phyloP scores from a whole-genome alignment of 805 yeast species.

The Ogataea minuta region DNA sequence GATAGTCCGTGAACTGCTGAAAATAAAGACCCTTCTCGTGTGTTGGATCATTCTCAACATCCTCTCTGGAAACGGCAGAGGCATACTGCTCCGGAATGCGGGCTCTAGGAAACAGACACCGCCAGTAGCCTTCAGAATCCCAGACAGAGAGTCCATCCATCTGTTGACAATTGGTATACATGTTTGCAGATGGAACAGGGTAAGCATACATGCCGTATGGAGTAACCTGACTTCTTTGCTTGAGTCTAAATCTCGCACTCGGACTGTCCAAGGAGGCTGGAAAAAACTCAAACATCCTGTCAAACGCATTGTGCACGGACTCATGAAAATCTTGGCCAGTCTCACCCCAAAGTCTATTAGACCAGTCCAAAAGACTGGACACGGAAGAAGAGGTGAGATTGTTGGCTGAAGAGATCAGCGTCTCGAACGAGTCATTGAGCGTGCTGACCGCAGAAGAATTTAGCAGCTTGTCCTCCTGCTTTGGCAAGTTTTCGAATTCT shows the following conservation, averaged over 20 bases:
- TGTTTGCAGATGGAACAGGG: conserved; percentile 37
- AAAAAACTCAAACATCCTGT: background rate
- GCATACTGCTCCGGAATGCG: conserved; percentile 34
- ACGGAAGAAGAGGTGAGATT: conserved; percentile 21
- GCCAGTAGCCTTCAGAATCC: conserved; percentile 85
- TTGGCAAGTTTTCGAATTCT: conserved; percentile 4
- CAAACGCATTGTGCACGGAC: background rate
- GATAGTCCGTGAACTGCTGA: conserved; percentile 57
- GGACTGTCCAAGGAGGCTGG: conserved; percentile 1
- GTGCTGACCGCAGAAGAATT: conserved; percentile 1
- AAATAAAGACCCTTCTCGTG: conserved; percentile 60
- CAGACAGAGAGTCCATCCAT: conserved; percentile 72
- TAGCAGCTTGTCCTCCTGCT: background rate
- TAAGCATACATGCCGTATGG: conserved; percentile 26
- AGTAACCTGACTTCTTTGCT: conserved; percentile 8
- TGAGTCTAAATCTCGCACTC: conserved; percentile 4
- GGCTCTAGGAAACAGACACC: conserved; percentile 76
- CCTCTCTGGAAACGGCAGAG: conserved; percentile 52
- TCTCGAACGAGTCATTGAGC: conserved; percentile 14
- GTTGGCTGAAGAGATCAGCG: conserved; percentile 17
- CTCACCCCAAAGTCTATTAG: conserved; percentile 5
- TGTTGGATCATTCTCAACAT: conserved; percentile 42
- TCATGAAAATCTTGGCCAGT: background rate
- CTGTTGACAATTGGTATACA: conserved; percentile 62
- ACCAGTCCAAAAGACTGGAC: conserved; percentile 15